Conservation (phyloP, 2,329 filamentous ascomycete genomes). For the Fusarium haematococcum region DNA sequence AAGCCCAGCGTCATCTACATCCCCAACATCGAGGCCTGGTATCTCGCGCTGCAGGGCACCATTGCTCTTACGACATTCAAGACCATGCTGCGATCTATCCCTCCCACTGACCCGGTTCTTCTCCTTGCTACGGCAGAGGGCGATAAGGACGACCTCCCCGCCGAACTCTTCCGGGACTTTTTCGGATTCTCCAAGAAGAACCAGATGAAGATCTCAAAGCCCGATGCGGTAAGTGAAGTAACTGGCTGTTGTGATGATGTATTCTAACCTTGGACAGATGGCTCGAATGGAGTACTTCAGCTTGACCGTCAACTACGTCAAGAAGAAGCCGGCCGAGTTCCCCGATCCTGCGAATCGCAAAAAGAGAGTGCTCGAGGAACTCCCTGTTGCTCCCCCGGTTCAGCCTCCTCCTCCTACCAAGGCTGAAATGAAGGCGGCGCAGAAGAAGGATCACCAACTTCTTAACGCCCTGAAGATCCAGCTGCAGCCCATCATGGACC, state of each 20-base stretch:
- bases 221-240: conserved; percentile 66
- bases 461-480: conserved; percentile 89
- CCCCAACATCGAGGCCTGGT: conserved; percentile 91
- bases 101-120: conserved; percentile 91
- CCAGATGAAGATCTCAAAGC: conserved; percentile 75
- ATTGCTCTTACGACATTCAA: conserved; percentile 84
- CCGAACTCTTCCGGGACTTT: conserved; percentile 76
- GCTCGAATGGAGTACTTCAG: conserved; percentile 85
- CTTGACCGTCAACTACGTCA: conserved; percentile 79
- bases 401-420: conserved; percentile 77
- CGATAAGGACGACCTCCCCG: conserved; percentile 70
- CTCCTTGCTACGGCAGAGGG: conserved; percentile 87
- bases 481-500: conserved; percentile 96
- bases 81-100: conserved; percentile 82
- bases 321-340: conserved; percentile 84
- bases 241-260: not conserved
- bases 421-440: conserved; percentile 82
- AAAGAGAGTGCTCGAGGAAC: conserved; percentile 81
- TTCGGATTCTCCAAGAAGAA: conserved; percentile 90
- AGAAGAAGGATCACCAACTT: conserved; percentile 83
- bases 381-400: conserved; percentile 80
- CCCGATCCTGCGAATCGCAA: conserved; percentile 89
- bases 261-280: conserved; percentile 49
- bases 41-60: conserved; percentile 69
- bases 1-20: conserved; percentile 97